Conservation (phyloP, 2,329 filamentous ascomycete genomes). For the Aschersonia sp. region DNA sequence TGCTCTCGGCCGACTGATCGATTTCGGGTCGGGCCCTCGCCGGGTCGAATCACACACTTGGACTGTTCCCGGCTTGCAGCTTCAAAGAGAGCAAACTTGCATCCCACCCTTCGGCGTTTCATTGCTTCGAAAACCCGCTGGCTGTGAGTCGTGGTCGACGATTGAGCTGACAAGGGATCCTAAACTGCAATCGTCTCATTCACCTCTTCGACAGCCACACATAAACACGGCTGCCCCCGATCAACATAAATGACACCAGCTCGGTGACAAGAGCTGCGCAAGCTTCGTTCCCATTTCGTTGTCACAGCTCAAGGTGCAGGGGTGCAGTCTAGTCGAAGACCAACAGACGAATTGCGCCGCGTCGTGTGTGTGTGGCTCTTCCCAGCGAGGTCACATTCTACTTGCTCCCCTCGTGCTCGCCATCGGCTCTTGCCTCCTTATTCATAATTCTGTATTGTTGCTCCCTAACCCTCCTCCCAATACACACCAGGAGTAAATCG, state of each 20-base stretch:
- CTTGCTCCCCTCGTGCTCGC: not conserved
- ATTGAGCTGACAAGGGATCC: not conserved
- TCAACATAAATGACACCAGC: not conserved
- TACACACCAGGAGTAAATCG: slow-evolving; percentile 4
- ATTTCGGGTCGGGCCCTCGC: too few relatives aligned
- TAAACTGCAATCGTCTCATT: not conserved
- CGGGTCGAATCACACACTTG: too few relatives aligned
- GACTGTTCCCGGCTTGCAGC: not conserved
- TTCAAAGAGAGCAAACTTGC: not conserved
- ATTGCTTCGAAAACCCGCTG: not conserved
- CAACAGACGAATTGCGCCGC: not conserved
- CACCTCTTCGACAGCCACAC: not conserved
- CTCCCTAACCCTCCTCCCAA: not conserved
- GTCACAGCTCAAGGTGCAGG: not conserved
- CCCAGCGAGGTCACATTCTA: not conserved
- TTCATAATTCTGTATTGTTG: not conserved
- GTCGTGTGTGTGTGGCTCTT: not conserved
- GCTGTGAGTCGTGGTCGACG: not conserved
- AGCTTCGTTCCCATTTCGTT: not conserved
- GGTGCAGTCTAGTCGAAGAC: not conserved
- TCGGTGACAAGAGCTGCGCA: not conserved
- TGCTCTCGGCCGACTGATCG: too few relatives aligned
- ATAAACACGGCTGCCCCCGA: not conserved
- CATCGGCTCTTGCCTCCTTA: not conserved
- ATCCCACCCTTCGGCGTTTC: not conserved